phyloP scores from a whole-genome alignment of 1,284 basidiomycete species.

The Apiotrichum gracile region DNA sequence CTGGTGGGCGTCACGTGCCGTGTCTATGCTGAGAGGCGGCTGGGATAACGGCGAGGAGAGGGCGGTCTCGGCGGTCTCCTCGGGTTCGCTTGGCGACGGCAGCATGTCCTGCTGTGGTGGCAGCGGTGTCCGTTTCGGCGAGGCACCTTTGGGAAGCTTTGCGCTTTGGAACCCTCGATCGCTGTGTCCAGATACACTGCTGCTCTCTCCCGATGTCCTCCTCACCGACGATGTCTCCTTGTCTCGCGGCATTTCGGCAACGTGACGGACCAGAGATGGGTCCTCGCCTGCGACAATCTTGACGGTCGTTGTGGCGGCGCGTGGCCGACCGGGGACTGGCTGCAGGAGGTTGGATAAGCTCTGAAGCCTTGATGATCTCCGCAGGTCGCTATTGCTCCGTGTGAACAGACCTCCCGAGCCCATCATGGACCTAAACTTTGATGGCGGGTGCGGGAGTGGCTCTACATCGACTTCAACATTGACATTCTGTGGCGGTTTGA shows the following conservation, averaged over 20 bases:
- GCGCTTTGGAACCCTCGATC: background rate
- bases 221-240: background rate
- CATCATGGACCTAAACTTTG: background rate
- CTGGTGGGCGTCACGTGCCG: background rate
- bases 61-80: background rate
- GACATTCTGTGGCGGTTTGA: background rate
- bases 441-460: background rate
- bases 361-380: background rate
- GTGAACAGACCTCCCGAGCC: background rate
- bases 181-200: background rate
- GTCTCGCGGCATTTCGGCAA: background rate
- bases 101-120: too few species aligned
- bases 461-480: background rate
- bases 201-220: background rate
- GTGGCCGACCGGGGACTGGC: background rate
- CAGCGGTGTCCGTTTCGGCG: too few species aligned
- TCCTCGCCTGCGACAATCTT: background rate
- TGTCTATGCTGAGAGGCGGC: background rate
- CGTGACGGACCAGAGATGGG: background rate
- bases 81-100: background rate
- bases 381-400: background rate
- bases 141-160: too few species aligned
- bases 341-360: background rate
- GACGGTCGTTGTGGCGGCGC: background rate
- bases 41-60: background rate